phyloP scores from a whole-genome alignment of 2,329 filamentous ascomycete species.

The Ophiostoma perfectum region DNA sequence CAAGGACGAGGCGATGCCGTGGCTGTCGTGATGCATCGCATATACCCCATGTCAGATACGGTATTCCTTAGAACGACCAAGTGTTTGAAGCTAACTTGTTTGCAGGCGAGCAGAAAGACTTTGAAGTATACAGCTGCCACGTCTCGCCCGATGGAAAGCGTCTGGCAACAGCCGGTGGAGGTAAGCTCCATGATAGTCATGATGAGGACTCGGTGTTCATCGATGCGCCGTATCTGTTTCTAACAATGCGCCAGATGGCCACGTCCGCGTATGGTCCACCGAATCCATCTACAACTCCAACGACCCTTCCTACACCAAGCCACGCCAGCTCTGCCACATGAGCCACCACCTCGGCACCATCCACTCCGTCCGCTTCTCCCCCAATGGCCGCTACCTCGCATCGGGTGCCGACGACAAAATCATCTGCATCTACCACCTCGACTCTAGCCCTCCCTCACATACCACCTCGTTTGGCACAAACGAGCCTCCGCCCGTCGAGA shows the following conservation, averaged over 20 bases:
- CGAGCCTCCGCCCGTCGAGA: constrained; percentile 89
- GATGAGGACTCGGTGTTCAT: background rate
- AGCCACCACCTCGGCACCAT: constrained; percentile 98
- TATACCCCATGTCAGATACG: too few relatives aligned
- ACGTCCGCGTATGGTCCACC: constrained; percentile 96
- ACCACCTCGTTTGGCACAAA: constrained; percentile 80
- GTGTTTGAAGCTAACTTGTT: background rate
- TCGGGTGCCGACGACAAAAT: constrained; percentile 98
- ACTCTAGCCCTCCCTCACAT: constrained; percentile 71
- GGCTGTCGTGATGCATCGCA: background rate
- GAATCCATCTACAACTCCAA: constrained; percentile 82
- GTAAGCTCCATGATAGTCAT: constrained; percentile 43
- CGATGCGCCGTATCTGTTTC: background rate
- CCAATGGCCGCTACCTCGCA: constrained; percentile 89
- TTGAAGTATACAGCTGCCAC: constrained; percentile 97
- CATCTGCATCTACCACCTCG: constrained; percentile 91
- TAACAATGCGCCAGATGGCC: constrained; percentile 63
- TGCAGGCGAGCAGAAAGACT: constrained; percentile 89
- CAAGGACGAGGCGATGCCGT: background rate
- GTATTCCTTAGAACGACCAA: too few relatives aligned
- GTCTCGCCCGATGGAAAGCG: constrained; percentile 90
- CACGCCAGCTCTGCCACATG: constrained; percentile 93
- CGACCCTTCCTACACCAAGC: constrained; percentile 64
- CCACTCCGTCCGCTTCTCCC: constrained; percentile 93
- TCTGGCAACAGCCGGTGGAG: constrained; percentile 88